These are phyloP conservation scores for Debaryomyces udenii DNA, from an alignment of 1,139 yeast species.

Conservation along the genomic window DNA sequence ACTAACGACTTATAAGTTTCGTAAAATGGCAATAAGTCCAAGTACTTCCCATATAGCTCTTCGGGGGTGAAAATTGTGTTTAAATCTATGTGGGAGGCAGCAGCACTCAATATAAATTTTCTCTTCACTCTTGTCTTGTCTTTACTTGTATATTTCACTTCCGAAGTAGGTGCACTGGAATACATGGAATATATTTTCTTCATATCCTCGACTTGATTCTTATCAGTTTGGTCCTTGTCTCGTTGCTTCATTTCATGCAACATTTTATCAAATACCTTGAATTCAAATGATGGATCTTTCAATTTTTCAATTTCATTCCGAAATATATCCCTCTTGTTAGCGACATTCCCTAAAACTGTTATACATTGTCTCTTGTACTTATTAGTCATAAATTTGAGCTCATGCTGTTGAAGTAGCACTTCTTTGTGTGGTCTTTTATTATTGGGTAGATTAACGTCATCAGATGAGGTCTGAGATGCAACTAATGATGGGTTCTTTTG, in stretches of 20 bases:
- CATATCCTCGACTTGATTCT: slow-evolving; percentile 33
- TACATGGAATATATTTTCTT: slow-evolving; percentile 38
- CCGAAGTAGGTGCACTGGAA: slow-evolving; percentile 30
- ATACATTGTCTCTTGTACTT: slow-evolving; percentile 46
- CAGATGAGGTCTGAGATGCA: slow-evolving; percentile 15
- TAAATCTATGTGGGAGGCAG: slow-evolving; percentile 51
- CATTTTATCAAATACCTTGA: slow-evolving; percentile 48
- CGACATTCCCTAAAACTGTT: slow-evolving; percentile 24
- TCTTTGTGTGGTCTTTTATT: slow-evolving; percentile 46
- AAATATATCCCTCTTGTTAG: slow-evolving; percentile 19
- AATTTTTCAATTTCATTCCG: slow-evolving; percentile 26
- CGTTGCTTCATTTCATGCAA: slow-evolving; percentile 35
- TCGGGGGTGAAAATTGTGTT: slow-evolving; percentile 55
- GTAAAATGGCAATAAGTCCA: slow-evolving; percentile 60
- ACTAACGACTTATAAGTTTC: slow-evolving; percentile 53
- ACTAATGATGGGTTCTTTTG: slow-evolving; percentile 32
- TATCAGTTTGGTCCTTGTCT: slow-evolving; percentile 17
- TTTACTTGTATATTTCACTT: slow-evolving; percentile 18
- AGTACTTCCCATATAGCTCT: slow-evolving; percentile 65
- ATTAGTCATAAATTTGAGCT: slow-evolving; percentile 55
- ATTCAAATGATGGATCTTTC: slow-evolving; percentile 30
- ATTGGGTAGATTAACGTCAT: slow-evolving; percentile 8
- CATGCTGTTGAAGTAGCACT: slow-evolving; percentile 67
- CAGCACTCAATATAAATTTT: slow-evolving; percentile 47
- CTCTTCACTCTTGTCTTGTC: slow-evolving; percentile 33